Evolutionary conservation across 1,284 basidiomycete genomes (phyloP).

Genomic region (Serendipita sp.): DNA sequence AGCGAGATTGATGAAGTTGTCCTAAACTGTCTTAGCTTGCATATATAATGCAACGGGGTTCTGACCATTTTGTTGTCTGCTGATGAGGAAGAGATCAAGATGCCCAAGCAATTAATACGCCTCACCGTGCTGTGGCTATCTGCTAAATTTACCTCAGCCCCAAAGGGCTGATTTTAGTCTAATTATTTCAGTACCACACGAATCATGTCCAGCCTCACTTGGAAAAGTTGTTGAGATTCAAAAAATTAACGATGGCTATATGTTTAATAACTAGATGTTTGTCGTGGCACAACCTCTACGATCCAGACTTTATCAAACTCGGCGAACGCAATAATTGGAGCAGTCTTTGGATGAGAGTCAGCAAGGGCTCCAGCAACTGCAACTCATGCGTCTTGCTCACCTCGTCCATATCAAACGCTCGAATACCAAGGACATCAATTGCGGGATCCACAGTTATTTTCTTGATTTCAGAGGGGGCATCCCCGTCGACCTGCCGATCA

Average conservation of each 20-base stretch:
- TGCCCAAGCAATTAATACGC: not conserved
- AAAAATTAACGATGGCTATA: not conserved
- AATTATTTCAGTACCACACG: no score
- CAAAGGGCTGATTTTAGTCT: no score
- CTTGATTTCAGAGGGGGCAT: not conserved
- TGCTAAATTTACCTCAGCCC: no score
- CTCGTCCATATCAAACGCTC: constrained; percentile 5
- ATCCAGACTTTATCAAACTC: not conserved
- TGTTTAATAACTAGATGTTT: not conserved
- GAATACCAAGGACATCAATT: not conserved
- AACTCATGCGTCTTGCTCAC: not conserved
- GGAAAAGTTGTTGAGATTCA: not conserved
- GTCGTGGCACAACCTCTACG: not conserved
- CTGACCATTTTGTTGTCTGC: not conserved
- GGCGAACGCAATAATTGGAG: constrained; percentile 1
- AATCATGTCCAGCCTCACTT: not conserved
- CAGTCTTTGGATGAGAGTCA: not conserved
- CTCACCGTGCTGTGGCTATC: not conserved
- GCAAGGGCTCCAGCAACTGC: no score
- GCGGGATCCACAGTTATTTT: not conserved
- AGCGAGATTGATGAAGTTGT: constrained; percentile 49
- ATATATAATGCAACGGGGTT: not conserved
- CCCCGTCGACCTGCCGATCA: not conserved
- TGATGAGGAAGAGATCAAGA: not conserved
- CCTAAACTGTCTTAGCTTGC: constrained; percentile 25